Conservation (phyloP, 2,329 filamentous ascomycete species). For the Aspergillus japonicus region DNA sequence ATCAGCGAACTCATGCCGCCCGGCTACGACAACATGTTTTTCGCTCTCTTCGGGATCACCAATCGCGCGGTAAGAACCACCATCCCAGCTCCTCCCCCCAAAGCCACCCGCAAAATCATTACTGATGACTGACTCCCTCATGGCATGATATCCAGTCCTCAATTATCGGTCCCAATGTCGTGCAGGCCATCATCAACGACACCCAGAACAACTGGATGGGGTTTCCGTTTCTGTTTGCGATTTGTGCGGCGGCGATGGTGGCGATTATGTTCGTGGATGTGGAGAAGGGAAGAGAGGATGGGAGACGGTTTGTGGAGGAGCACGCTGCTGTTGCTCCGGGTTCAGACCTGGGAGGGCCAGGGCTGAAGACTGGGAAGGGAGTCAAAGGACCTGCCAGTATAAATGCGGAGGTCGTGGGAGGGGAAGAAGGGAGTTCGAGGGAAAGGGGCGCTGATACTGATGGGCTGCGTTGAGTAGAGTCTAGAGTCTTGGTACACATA, state of each 20-base stretch:
- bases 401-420: not conserved
- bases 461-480: too few species aligned
- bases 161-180: conserved; percentile 46
- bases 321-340: conserved; percentile 34
- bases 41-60: conserved; percentile 45
- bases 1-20: conserved; percentile 45
- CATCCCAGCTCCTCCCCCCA: not conserved
- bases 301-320: conserved; percentile 37
- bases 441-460: not conserved
- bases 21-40: conserved; percentile 48
- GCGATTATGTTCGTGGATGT: conserved; percentile 42
- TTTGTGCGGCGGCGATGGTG: conserved; percentile 40
- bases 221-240: conserved; percentile 44
- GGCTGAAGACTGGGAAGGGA: not conserved
- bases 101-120: not conserved
- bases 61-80: conserved; percentile 39
- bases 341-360: conserved; percentile 14
- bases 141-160: conserved; percentile 32
- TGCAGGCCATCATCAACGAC: conserved; percentile 45
- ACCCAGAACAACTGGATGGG: conserved; percentile 47
- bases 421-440: not conserved
- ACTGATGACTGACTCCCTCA: not conserved
- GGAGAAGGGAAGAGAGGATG: conserved; percentile 43
- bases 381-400: not conserved
- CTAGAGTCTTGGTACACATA: too few species aligned